Conservation (phyloP, 129 eudicot genomes). For the Glebionis coronaria region DNA sequence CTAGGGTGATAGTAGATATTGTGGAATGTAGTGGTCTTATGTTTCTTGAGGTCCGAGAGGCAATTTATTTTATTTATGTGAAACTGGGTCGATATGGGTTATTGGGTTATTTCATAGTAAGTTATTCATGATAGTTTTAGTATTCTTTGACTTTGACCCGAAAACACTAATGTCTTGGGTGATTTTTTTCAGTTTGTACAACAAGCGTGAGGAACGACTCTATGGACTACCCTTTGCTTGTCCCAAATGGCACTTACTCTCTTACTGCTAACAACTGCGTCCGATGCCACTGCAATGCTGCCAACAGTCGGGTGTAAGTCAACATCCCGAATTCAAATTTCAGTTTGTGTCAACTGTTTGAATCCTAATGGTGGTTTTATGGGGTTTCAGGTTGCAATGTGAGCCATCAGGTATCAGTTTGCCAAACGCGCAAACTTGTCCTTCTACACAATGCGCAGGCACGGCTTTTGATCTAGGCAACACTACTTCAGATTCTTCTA, state of each 20-base stretch:
- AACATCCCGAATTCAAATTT: conserved; percentile 4
- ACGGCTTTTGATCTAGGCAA: conserved; percentile 46
- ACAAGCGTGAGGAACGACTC: conserved; percentile 48
- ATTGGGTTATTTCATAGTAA: not conserved
- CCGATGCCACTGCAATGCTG: conserved; percentile 56
- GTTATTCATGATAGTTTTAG: not conserved
- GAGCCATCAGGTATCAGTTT: conserved; percentile 36
- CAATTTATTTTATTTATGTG: not conserved
- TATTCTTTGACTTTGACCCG: conserved; percentile 4
- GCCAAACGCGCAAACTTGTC: conserved; percentile 40
- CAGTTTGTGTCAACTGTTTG: not conserved
- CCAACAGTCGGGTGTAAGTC: conserved; percentile 68
- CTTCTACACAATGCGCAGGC: conserved; percentile 49
- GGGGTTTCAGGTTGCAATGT: conserved; percentile 62
- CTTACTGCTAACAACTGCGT: conserved; percentile 61
- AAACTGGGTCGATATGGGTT: not conserved
- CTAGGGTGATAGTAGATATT: not conserved
- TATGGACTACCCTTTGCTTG: conserved; percentile 65
- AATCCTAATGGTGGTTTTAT: not conserved
- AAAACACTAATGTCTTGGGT: not conserved
- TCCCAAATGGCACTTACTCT: conserved; percentile 49
- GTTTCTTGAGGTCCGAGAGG: not conserved
- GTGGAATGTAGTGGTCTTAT: not conserved
- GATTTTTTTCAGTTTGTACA: conserved; percentile 45
- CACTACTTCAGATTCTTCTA: conserved; percentile 35